A percentile compares a stretch with the other conserved stretches of the same genome.
phyloP scores from a whole-genome alignment of 139 green algal genomes.

The Micractinium sp. region DNA sequence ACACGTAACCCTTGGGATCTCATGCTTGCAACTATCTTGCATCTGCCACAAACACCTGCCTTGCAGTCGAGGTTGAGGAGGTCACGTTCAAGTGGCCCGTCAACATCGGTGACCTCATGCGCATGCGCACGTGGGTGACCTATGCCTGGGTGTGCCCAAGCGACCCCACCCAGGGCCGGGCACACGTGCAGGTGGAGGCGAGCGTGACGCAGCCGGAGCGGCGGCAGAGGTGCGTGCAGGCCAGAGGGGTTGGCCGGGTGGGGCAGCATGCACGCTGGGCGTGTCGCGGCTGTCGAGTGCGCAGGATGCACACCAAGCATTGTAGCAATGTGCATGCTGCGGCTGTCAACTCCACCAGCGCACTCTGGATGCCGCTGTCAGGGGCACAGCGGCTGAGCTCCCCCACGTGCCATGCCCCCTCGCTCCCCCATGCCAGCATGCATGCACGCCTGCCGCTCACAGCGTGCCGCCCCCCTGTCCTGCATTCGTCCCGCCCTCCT shows the following conservation, averaged over 20 bases:
- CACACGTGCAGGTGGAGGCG: constrained; percentile 62
- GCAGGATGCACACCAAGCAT: too few relatives aligned
- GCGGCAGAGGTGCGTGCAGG: background rate
- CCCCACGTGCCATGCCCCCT: too few relatives aligned
- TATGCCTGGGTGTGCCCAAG: constrained; percentile 28
- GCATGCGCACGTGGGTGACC: constrained; percentile 67
- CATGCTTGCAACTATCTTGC: too few relatives aligned
- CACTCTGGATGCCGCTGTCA: too few relatives aligned
- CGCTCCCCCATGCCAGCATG: too few relatives aligned
- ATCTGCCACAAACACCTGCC: too few relatives aligned
- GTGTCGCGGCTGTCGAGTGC: too few relatives aligned
- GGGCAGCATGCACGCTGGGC: background rate
- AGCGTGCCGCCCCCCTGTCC: background rate
- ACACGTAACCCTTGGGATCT: too few relatives aligned
- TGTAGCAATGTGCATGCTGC: too few relatives aligned
- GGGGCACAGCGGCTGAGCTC: too few relatives aligned
- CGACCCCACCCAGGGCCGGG: constrained; percentile 21
- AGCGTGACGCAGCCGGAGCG: constrained; percentile 64
- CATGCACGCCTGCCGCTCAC: background rate
- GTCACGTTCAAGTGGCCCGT: constrained; percentile 74
- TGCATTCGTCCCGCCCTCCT: background rate
- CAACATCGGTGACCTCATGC: constrained; percentile 82
- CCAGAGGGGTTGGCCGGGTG: background rate
- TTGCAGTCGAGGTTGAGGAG: constrained; percentile 55
- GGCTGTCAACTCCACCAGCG: too few relatives aligned